These are phyloP conservation scores for Heliosperma pusillum DNA, from an alignment of 148 eudicot genomes.

Conservation along the genomic window DNA sequence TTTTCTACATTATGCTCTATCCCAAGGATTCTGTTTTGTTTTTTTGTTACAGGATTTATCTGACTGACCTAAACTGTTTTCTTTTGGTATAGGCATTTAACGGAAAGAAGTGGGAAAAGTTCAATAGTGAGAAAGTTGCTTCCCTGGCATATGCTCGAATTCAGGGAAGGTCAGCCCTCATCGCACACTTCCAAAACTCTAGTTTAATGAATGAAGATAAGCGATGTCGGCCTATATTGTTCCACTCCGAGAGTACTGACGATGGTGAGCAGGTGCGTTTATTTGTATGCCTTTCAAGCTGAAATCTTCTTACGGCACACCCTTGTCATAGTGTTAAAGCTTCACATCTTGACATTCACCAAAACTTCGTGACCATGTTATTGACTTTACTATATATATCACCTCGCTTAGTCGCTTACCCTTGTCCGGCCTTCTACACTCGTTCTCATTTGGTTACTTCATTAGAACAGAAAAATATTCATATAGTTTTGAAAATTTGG, in stretches of 20 bases:
- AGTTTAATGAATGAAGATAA: constrained; percentile 96
- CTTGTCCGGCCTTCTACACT: too few species aligned
- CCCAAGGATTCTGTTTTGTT: neutral
- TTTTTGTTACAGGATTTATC: neutral
- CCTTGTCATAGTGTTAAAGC: neutral
- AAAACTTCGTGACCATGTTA: too few species aligned
- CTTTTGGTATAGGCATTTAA: constrained; percentile 54
- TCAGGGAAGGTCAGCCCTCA: constrained; percentile 76
- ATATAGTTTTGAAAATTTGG: too few species aligned
- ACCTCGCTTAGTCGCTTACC: too few species aligned
- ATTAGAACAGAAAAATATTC: too few species aligned
- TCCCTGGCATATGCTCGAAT: constrained; percentile 88
- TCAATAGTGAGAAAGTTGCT: constrained; percentile 91
- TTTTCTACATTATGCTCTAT: neutral
- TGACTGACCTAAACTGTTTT: neutral
- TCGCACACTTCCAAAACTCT: constrained; percentile 84
- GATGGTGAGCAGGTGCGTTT: constrained; percentile 58
- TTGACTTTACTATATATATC: too few species aligned
- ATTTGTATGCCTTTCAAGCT: neutral
- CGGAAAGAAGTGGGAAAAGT: constrained; percentile 95
- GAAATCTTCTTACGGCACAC: neutral
- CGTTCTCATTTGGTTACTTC: too few species aligned
- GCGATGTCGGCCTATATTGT: constrained; percentile 81
- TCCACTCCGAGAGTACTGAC: constrained; percentile 60
- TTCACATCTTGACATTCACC: too few species aligned